phyloP scores from a whole-genome alignment of 306 rosid genomes.

The Gleditsia sinensis region DNA sequence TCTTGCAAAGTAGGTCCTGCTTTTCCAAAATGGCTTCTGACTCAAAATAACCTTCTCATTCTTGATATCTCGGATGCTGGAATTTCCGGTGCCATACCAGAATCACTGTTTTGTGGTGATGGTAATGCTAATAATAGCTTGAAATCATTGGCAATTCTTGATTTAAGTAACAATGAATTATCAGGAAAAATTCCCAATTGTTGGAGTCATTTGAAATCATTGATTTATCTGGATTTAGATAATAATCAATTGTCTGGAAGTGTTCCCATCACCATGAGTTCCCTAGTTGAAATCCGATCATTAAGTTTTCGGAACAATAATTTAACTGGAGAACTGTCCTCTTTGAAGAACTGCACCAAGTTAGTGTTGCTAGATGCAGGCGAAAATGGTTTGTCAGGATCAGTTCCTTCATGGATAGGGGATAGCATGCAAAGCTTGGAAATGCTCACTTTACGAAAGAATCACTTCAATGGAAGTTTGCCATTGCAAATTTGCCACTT shows the following conservation, averaged over 20 bases:
- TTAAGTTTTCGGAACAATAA: neutral
- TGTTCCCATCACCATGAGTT: neutral
- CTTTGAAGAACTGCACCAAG: neutral
- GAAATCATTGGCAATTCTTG: no score
- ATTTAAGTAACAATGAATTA: no score
- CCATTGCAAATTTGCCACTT: no score
- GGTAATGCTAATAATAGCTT: no score
- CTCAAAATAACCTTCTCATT: neutral
- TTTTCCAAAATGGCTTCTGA: constrained; percentile 36
- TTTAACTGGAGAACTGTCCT: neutral
- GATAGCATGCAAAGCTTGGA: no score
- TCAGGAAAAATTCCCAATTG: neutral
- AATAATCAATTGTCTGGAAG: neutral
- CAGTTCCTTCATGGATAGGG: no score
- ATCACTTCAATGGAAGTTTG: no score
- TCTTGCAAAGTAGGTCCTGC: neutral
- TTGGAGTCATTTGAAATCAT: neutral
- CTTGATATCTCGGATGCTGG: neutral
- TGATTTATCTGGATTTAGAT: neutral
- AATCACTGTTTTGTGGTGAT: no score
- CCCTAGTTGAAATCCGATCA: neutral
- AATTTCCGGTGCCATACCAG: no score
- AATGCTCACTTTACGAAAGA: no score
- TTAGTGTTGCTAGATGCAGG: neutral
- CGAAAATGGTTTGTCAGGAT: no score